These are phyloP conservation scores for Ogataea henricii DNA, from an alignment of 805 yeast genomes.

Conservation along the genomic window DNA sequence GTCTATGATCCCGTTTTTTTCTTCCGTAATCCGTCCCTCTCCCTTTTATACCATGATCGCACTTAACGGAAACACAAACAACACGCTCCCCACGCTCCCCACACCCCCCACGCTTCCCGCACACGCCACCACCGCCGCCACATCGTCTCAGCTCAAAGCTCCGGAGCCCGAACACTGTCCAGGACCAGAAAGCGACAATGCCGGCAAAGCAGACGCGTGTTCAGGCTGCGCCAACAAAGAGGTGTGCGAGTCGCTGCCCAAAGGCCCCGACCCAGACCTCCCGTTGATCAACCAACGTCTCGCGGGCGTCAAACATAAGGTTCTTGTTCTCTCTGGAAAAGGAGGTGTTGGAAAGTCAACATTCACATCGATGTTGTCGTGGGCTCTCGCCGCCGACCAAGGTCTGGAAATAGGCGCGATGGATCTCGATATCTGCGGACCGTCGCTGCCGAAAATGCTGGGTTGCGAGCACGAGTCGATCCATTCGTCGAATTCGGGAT, in stretches of 20 bases:
- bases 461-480: conserved; percentile 87
- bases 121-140: background rate
- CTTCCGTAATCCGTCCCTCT: too few species aligned
- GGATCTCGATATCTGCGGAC: conserved; percentile 98
- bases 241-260: conserved; percentile 84
- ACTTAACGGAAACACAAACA: background rate
- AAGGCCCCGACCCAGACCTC: conserved; percentile 95
- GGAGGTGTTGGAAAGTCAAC: conserved; percentile 99
- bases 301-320: conserved; percentile 68
- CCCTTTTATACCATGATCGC: conserved; percentile 1
- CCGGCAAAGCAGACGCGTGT: conserved; percentile 95
- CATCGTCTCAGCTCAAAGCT: conserved; percentile 41
- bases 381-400: conserved; percentile 89
- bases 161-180: conserved; percentile 98
- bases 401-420: conserved; percentile 89
- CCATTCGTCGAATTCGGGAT: conserved; percentile 88
- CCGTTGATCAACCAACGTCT: conserved; percentile 72
- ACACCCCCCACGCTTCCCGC: background rate
- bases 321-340: conserved; percentile 76
- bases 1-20: too few species aligned
- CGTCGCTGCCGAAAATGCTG: conserved; percentile 91
- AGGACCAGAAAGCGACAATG: conserved; percentile 92
- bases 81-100: too few species aligned
- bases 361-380: conserved; percentile 90
- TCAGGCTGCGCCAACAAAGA: conserved; percentile 91